Conservation (phyloP, 495 filamentous ascomycete genomes). For the Oidiodendron maius region DNA sequence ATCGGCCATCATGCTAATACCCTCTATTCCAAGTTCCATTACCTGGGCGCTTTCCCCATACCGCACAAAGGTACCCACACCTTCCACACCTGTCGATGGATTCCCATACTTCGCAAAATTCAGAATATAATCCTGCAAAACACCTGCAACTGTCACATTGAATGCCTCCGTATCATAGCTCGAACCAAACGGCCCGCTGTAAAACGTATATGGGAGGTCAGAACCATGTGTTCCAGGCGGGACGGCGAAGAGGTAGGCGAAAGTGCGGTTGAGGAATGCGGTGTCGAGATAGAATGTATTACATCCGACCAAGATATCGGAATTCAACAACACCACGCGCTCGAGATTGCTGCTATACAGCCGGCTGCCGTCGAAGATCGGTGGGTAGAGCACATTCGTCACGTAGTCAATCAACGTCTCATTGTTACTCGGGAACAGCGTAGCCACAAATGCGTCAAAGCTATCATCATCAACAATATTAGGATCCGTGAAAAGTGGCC, state of each 20-base stretch:
- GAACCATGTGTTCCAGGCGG: constrained; percentile 48
- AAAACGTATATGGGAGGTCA: constrained; percentile 45
- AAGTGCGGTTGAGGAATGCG: constrained; percentile 25
- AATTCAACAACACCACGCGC: constrained; percentile 26
- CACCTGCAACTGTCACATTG: constrained; percentile 29
- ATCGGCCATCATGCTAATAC: no score
- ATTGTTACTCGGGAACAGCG: constrained; percentile 27
- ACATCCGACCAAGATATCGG: constrained; percentile 43
- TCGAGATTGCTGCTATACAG: constrained; percentile 34
- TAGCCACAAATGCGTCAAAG: constrained; percentile 16
- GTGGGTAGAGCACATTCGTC: constrained; percentile 18
- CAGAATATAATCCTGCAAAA: constrained; percentile 55
- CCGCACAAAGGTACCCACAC: constrained; percentile 8
- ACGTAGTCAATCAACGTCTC: constrained; percentile 6
- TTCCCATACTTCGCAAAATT: constrained; percentile 40
- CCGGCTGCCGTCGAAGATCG: constrained; percentile 33
- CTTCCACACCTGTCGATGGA: constrained; percentile 22
- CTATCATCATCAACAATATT: constrained; percentile 17
- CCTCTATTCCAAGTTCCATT: constrained; percentile 13
- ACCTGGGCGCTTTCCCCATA: constrained; percentile 15
- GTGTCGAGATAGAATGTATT: constrained; percentile 37
- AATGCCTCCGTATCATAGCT: constrained; percentile 9
- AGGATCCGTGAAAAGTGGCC: constrained; percentile 21
- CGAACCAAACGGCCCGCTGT: constrained; percentile 37
- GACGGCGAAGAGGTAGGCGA: constrained; percentile 57